Percentiles rank a stretch among this genome's conserved stretches.
phyloP scores from a whole-genome alignment of 2,329 filamentous ascomycete species.

The Bimuria novae-zelandiae region DNA sequence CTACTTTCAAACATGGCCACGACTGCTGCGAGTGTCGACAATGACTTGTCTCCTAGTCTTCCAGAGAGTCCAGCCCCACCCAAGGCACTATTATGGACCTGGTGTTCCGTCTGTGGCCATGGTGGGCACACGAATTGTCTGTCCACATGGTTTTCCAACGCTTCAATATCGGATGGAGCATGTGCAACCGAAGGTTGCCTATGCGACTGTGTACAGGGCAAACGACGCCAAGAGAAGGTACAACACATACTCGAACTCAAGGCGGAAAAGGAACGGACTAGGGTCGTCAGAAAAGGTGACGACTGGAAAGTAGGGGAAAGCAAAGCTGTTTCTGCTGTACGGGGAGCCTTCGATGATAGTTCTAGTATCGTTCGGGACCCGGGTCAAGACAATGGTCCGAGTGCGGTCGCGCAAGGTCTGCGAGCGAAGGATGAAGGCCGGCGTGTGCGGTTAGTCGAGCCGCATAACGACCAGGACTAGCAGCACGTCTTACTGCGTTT shows the following conservation, averaged over 20 bases:
- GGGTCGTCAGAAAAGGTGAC: constrained; percentile 45
- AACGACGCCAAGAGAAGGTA: constrained; percentile 41
- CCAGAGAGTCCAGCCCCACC: constrained; percentile 30
- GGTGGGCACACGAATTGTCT: constrained; percentile 64
- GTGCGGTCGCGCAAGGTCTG: constrained; percentile 8
- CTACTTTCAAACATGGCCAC: constrained; percentile 19
- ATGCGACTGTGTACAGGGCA: constrained; percentile 62
- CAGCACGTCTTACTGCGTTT: background rate
- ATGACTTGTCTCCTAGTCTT: constrained; percentile 25
- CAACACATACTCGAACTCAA: constrained; percentile 34
- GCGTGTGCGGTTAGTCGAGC: constrained; percentile 37
- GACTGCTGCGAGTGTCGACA: constrained; percentile 18
- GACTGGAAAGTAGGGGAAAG: constrained; percentile 51
- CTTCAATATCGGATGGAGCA: constrained; percentile 54
- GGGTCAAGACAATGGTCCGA: constrained; percentile 19
- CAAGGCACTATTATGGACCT: constrained; percentile 54
- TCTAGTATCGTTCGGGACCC: constrained; percentile 14
- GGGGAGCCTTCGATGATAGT: constrained; percentile 36
- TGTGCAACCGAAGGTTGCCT: constrained; percentile 64
- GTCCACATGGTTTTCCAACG: constrained; percentile 58
- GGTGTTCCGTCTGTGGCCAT: constrained; percentile 66
- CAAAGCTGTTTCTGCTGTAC: constrained; percentile 48
- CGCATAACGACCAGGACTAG: constrained; percentile 16
- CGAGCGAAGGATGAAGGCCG: constrained; percentile 31
- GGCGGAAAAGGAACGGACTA: constrained; percentile 41